phyloP scores from a whole-genome alignment of 495 filamentous ascomycete genomes.

The Lophiostoma macrostomum region DNA sequence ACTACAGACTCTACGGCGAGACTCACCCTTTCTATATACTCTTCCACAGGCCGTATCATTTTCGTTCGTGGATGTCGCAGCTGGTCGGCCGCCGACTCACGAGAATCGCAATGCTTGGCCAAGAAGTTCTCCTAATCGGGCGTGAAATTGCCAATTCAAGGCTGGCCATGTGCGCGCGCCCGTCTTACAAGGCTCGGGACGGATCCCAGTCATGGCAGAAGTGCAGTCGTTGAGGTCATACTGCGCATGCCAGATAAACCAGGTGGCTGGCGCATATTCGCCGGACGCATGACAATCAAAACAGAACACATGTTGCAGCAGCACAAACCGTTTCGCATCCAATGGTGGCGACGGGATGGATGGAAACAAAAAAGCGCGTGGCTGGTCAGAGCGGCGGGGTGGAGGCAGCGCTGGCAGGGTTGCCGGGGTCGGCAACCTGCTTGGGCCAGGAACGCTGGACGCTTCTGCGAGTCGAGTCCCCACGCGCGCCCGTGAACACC shows the following conservation, averaged over 20 bases:
- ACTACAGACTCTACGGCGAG: too few relatives aligned
- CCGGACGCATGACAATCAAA: not conserved
- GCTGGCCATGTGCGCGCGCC: too few relatives aligned
- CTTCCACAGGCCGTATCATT: too few relatives aligned
- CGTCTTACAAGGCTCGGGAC: too few relatives aligned
- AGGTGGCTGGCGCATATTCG: not conserved
- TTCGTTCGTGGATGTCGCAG: too few relatives aligned
- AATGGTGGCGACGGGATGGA: not conserved
- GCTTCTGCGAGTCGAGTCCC: not conserved
- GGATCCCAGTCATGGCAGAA: too few relatives aligned
- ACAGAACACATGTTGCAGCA: not conserved
- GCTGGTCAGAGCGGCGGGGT: conserved; percentile 11
- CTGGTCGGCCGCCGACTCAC: too few relatives aligned
- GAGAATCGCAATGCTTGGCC: too few relatives aligned
- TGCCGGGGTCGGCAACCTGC: not conserved
- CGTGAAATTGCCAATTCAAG: conserved; percentile 3
- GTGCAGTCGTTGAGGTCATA: not conserved
- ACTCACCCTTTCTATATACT: too few relatives aligned
- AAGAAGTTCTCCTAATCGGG: conserved; percentile 2
- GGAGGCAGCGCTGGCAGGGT: not conserved
- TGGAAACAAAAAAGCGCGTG: conserved; percentile 1
- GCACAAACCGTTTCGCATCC: not conserved
- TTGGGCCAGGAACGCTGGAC: not conserved
- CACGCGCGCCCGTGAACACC: too few relatives aligned
- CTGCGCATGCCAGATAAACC: not conserved